These are phyloP conservation scores for Cynanchum wilfordii DNA, from an alignment of 257 asterid genomes.

Conservation along the genomic window DNA sequence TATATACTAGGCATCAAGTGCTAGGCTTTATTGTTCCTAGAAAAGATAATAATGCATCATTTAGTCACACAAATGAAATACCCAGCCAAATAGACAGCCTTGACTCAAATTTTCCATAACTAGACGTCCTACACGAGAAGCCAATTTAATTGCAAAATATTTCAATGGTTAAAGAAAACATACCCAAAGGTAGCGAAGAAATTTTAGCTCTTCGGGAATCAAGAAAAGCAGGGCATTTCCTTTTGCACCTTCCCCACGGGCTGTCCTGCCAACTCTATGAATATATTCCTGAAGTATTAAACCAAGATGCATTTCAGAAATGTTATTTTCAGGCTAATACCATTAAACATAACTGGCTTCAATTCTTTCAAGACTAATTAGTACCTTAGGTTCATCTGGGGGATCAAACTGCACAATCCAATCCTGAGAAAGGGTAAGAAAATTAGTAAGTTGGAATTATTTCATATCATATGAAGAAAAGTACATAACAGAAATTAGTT, in stretches of 20 bases:
- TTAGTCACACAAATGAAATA: neutral
- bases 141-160: neutral
- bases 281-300: conserved; percentile 66
- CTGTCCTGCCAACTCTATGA: conserved; percentile 95
- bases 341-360: neutral
- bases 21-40: neutral
- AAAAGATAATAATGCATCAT: neutral
- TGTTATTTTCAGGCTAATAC: neutral
- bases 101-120: neutral
- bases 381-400: conserved; percentile 96
- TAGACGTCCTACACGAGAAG: neutral
- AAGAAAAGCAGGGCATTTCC: conserved; percentile 90
- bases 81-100: neutral
- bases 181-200: conserved; percentile 84
- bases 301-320: conserved; percentile 14
- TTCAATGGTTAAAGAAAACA: conserved; percentile 8
- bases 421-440: conserved; percentile 41
- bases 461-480: neutral
- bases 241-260: conserved; percentile 97
- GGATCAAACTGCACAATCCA: conserved; percentile 99
- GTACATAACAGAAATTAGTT: conserved; percentile 3
- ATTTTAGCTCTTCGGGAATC: conserved; percentile 82
- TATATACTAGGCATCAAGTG: neutral
- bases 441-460: neutral
- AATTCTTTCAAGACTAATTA: neutral